Evolutionary conservation across 257 asterid genomes (phyloP).

Genomic region (Rubia yunnanensis): DNA sequence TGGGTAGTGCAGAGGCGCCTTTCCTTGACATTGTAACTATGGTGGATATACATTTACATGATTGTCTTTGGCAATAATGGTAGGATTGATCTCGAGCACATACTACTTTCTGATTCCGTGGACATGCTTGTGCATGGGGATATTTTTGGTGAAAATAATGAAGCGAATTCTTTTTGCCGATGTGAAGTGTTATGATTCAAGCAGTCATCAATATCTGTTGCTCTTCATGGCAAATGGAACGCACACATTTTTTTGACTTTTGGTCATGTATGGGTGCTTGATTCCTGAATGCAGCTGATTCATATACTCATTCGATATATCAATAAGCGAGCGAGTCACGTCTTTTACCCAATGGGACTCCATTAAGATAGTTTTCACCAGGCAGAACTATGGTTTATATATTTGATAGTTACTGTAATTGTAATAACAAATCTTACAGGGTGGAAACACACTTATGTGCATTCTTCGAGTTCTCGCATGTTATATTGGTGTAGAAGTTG

Average conservation of each 20-base stretch:
- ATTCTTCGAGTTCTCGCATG: no score
- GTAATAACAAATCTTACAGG: neutral
- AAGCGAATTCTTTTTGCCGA: constrained; percentile 25
- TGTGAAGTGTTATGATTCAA: constrained; percentile 21
- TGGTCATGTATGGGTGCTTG: neutral
- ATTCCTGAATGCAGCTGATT: neutral
- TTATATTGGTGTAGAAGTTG: neutral
- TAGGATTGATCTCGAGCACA: constrained; percentile 18
- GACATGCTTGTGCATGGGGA: constrained; percentile 26
- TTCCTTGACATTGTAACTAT: no score
- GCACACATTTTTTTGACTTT: neutral
- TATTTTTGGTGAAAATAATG: constrained; percentile 27
- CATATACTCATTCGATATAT: neutral
- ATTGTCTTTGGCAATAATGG: constrained; percentile 20
- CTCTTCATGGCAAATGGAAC: constrained; percentile 26
- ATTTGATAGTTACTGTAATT: neutral
- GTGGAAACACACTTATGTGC: neutral
- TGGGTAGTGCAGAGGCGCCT: constrained; percentile 28
- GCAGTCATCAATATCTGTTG: constrained; percentile 23
- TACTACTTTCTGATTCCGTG: constrained; percentile 25
- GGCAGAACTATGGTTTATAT: neutral
- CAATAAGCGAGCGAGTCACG: neutral
- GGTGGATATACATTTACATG: no score
- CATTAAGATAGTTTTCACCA: neutral
- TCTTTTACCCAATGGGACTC: neutral